Evolutionary conservation across 2,329 filamentous ascomycete species (phyloP).

Genomic region (Paecilomyces fulvus): DNA sequence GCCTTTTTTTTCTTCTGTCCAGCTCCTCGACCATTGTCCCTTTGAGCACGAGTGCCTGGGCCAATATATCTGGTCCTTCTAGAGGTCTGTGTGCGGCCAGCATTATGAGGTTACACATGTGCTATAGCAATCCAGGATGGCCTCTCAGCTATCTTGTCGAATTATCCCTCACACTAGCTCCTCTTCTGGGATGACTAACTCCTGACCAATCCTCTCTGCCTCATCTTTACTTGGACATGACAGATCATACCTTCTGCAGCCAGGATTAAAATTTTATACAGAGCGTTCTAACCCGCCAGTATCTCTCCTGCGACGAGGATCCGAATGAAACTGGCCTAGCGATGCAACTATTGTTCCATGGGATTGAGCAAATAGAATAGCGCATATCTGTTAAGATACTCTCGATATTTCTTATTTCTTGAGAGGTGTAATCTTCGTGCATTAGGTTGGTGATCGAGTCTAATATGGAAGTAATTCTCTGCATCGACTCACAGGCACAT

Average conservation of each 20-base stretch:
- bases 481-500: no score
- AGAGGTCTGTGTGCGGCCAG: neutral
- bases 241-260: neutral
- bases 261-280: no score
- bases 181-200: neutral
- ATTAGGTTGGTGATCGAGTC: no score
- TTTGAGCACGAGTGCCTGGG: neutral
- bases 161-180: neutral
- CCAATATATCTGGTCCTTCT: neutral
- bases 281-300: neutral
- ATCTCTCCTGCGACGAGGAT: neutral
- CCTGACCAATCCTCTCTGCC: neutral
- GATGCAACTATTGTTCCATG: no score
- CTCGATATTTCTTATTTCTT: no score
- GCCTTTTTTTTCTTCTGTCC: neutral
- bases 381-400: no score
- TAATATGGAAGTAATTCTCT: no score
- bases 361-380: no score
- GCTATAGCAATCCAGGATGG: neutral
- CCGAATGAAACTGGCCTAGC: no score
- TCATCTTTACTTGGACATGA: neutral
- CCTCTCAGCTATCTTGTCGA: neutral
- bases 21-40: neutral
- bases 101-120: neutral
- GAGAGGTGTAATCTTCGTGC: no score